Conservation (phyloP, 73 alveolate genomes). For the Diophrys sp. region DNA sequence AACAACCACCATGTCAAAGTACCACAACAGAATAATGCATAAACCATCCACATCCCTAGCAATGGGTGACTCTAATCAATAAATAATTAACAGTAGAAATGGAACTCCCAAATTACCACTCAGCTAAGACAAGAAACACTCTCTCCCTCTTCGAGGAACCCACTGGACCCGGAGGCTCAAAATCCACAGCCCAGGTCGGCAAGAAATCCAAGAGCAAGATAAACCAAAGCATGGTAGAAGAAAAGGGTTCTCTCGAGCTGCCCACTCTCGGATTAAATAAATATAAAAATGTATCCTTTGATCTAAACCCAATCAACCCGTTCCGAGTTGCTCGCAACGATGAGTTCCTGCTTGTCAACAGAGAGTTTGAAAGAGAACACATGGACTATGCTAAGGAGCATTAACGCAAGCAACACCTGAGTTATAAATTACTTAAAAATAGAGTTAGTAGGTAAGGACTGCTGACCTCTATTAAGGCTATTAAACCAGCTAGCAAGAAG, state of each 20-base stretch:
- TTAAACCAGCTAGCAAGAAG: background rate
- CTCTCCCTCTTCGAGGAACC: no score
- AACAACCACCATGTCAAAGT: no score
- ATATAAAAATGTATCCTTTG: background rate
- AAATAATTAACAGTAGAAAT: no score
- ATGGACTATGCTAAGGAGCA: background rate
- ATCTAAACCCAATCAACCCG: slow-evolving; percentile 14
- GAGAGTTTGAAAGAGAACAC: background rate
- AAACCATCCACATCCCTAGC: no score
- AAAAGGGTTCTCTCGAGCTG: background rate
- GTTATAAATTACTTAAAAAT: background rate
- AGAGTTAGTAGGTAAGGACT: background rate
- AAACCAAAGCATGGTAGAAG: background rate
- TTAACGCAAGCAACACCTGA: background rate
- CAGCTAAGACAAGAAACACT: no score
- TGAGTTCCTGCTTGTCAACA: background rate
- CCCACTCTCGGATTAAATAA: slow-evolving; percentile 8
- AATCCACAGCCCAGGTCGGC: no score
- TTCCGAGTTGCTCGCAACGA: background rate
- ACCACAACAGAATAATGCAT: no score
- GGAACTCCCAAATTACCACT: no score
- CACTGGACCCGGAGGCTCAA: no score
- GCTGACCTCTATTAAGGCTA: background rate
- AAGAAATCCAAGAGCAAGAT: background rate
- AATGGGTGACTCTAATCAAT: no score